Percentiles rank a stretch among this genome's conserved stretches.
These are phyloP conservation scores for Polygonum maritimum DNA, from an alignment of 148 eudicot species.

Conservation along the genomic window DNA sequence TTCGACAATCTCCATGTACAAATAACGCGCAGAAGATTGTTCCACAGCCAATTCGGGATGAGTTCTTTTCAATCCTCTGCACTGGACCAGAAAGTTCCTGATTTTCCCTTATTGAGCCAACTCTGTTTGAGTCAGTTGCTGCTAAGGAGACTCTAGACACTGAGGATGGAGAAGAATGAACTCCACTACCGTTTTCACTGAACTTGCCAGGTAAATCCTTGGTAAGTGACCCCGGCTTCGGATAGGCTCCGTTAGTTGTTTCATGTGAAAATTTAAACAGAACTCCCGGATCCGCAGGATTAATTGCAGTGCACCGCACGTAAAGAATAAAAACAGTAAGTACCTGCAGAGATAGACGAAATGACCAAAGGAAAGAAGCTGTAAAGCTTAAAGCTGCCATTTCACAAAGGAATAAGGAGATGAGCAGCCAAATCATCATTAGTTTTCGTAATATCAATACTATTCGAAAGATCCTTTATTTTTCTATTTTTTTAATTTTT, in stretches of 20 bases:
- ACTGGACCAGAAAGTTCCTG: conserved; percentile 24
- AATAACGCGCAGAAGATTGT: conserved; percentile 57
- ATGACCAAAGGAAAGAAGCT: not conserved
- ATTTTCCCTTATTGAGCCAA: conserved; percentile 47
- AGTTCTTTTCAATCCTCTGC: conserved; percentile 16
- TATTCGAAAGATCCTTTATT: not conserved
- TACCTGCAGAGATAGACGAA: conserved; percentile 37
- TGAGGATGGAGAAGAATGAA: conserved; percentile 61
- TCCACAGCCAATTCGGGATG: conserved; percentile 37
- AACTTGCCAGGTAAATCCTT: conserved; percentile 31
- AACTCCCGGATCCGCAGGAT: conserved; percentile 97
- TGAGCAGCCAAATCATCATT: not conserved
- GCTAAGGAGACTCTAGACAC: conserved; percentile 60
- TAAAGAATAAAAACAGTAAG: conserved; percentile 77
- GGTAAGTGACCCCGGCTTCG: conserved; percentile 27
- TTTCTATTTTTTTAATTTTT: not conserved
- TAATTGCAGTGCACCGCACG: conserved; percentile 81
- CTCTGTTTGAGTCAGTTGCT: conserved; percentile 60
- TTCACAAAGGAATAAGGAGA: not conserved
- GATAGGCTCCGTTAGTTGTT: conserved; percentile 14
- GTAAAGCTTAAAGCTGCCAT: conserved; percentile 11
- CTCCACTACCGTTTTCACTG: conserved; percentile 42
- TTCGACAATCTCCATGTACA: conserved; percentile 77
- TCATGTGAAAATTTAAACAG: conserved; percentile 51
- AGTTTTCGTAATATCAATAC: not conserved